These are phyloP conservation scores for Melanomma pulvis-pyrius DNA, from an alignment of 495 filamentous ascomycete genomes.

Conservation along the genomic window DNA sequence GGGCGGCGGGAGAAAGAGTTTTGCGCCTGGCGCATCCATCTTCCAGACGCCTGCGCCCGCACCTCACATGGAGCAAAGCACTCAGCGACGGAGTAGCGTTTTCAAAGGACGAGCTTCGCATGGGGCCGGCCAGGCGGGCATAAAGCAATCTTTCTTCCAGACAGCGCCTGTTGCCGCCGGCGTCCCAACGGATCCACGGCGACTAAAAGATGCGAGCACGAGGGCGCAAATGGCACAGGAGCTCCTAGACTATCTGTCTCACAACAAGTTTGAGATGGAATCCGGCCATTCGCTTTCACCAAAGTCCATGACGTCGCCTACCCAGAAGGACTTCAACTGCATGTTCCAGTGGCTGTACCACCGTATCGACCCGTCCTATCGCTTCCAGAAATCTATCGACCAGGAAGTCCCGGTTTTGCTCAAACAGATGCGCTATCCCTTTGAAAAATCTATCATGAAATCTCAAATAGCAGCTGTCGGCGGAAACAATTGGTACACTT, in stretches of 20 bases:
- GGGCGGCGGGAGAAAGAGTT: slow-evolving; percentile 64
- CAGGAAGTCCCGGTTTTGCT: slow-evolving; percentile 88
- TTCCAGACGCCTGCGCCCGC: slow-evolving; percentile 47
- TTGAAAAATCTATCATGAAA: slow-evolving; percentile 90
- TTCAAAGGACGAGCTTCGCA: slow-evolving; percentile 68
- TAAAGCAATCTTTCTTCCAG: slow-evolving; percentile 82
- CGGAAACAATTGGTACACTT: slow-evolving; percentile 92
- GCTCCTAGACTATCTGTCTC: slow-evolving; percentile 84
- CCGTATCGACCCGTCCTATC: slow-evolving; percentile 88
- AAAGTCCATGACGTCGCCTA: slow-evolving; percentile 88
- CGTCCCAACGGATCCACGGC: slow-evolving; percentile 83
- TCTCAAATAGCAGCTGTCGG: slow-evolving; percentile 92
- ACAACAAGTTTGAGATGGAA: slow-evolving; percentile 94
- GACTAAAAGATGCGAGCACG: slow-evolving; percentile 77
- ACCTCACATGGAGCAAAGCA: slow-evolving; percentile 47
- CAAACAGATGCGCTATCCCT: slow-evolving; percentile 92
- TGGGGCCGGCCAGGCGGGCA: slow-evolving; percentile 59
- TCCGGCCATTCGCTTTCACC: slow-evolving; percentile 89
- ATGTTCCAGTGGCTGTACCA: slow-evolving; percentile 99
- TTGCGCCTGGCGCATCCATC: slow-evolving; percentile 62
- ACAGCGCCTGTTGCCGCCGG: slow-evolving; percentile 76
- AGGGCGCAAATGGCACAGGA: slow-evolving; percentile 81
- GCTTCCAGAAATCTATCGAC: slow-evolving; percentile 89
- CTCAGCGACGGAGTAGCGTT: slow-evolving; percentile 82
- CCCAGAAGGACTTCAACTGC: slow-evolving; percentile 94